Conservation (phyloP, 202 grass and related monocot genomes). For the Zoysia matrella region DNA sequence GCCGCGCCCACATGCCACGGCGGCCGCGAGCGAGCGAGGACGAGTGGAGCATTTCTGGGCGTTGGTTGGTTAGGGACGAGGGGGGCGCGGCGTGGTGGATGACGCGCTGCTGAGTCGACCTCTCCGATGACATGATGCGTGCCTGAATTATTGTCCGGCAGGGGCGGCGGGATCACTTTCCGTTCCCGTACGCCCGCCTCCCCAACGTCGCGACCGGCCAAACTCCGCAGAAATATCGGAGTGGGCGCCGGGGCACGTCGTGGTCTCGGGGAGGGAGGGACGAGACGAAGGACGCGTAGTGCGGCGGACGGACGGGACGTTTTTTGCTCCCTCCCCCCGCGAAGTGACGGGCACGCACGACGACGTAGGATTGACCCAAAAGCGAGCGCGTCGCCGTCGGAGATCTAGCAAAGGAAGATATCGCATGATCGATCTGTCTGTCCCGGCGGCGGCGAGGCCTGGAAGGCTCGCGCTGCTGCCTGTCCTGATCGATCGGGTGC, state of each 20-base stretch:
- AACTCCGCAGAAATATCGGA: background rate
- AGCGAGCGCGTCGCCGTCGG: conserved; percentile 27
- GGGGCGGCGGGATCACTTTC: background rate
- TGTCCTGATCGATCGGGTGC: no score
- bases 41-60: background rate
- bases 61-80: no score
- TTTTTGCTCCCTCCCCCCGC: background rate
- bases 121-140: background rate
- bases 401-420: conserved; percentile 33
- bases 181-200: background rate
- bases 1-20: no score
- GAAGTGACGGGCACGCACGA: conserved; percentile 26
- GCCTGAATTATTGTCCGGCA: conserved; percentile 16
- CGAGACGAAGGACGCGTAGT: no score
- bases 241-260: background rate
- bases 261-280: no score
- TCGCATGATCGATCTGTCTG: background rate
- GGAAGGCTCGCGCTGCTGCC: no score
- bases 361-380: conserved; percentile 36
- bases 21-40: background rate
- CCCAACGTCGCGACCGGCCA: background rate
- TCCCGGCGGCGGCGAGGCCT: no score
- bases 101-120: conserved; percentile 42
- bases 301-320: background rate
- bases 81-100: background rate